Evolutionary conservation across 495 filamentous ascomycete genomes (phyloP).

Genomic region (Aspergillus heteromorphus): DNA sequence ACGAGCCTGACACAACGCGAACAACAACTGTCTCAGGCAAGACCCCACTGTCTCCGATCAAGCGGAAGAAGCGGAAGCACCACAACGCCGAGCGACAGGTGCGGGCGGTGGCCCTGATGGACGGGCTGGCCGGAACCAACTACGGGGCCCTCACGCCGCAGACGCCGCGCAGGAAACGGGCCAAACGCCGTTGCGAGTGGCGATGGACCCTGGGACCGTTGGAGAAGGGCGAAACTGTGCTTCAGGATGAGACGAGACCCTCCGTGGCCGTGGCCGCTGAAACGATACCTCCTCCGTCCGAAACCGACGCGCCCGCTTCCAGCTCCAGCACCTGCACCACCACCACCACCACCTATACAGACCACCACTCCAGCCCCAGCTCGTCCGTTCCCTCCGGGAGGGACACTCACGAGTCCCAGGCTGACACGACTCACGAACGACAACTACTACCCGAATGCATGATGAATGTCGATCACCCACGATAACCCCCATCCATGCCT

Average conservation of each 20-base stretch:
- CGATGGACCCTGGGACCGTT: conserved; percentile 51
- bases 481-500: conserved; percentile 13
- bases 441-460: conserved; percentile 1
- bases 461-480: conserved; percentile 7
- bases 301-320: background rate
- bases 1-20: conserved; percentile 24
- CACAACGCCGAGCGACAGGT: conserved; percentile 36
- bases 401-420: conserved; percentile 6
- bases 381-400: conserved; percentile 1
- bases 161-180: conserved; percentile 44
- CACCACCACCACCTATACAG: background rate
- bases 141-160: no score
- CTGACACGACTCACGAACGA: conserved; percentile 11
- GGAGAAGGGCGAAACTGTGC: conserved; percentile 3
- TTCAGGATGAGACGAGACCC: background rate
- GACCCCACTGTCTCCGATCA: conserved; percentile 14
- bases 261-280: background rate
- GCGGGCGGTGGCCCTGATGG: conserved; percentile 37
- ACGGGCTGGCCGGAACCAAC: conserved; percentile 28
- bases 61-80: conserved; percentile 37
- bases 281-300: background rate
- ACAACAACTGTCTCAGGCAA: background rate
- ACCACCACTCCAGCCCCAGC: conserved; percentile 3
- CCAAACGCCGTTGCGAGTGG: conserved; percentile 52
- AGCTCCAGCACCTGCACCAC: background rate